Conservation (phyloP, 2,329 filamentous ascomycete genomes). For the Trichoderma breve region DNA sequence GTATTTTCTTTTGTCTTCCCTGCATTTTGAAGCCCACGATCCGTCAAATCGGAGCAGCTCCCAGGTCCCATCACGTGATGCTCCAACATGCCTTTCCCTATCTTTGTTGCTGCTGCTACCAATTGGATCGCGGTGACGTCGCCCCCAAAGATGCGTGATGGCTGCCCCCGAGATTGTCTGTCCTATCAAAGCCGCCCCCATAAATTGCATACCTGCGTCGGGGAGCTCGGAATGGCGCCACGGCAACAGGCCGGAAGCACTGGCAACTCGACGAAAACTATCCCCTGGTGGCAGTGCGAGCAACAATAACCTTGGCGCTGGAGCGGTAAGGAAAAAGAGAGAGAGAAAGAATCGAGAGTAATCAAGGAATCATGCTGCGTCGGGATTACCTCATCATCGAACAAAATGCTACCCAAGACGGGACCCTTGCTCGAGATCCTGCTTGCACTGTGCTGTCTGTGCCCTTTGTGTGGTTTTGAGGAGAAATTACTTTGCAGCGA, state of each 20-base stretch:
- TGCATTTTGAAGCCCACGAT: background rate
- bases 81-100: background rate
- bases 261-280: background rate
- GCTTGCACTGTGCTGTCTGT: background rate
- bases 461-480: background rate
- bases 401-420: background rate
- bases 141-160: background rate
- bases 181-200: background rate
- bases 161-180: background rate
- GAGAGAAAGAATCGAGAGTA: background rate
- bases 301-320: background rate
- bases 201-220: constrained; percentile 3
- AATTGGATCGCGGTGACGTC: background rate
- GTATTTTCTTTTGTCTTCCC: background rate
- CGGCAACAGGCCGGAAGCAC: background rate
- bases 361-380: background rate
- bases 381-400: background rate
- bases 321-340: background rate
- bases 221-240: background rate
- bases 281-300: background rate
- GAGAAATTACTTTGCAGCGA: background rate
- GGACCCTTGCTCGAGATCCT: background rate
- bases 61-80: constrained; percentile 3
- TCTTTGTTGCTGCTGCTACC: background rate
- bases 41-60: constrained; percentile 12